Evolutionary conservation across 345 rosid genomes (phyloP).

Genomic region (Viola odorata): DNA sequence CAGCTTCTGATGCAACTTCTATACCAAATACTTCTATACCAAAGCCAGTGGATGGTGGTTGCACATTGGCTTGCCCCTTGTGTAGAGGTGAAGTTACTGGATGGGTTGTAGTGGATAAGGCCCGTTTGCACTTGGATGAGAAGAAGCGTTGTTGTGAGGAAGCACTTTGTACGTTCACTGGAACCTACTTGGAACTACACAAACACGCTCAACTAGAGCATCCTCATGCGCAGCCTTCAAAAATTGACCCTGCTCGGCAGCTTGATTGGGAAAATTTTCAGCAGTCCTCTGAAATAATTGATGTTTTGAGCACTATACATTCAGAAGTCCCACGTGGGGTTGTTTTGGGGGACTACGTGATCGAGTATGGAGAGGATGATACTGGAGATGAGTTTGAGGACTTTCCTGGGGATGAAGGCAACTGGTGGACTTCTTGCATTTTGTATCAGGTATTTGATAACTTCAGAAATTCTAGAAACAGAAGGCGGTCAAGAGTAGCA

Average conservation of each 20-base stretch:
- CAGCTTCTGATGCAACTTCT: conserved; percentile 33
- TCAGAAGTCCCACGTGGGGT: conserved; percentile 95
- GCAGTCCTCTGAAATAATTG: conserved; percentile 92
- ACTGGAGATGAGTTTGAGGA: conserved; percentile 86
- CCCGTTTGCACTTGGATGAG: conserved; percentile 65
- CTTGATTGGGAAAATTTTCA: conserved; percentile 98
- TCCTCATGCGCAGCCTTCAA: conserved; percentile 84
- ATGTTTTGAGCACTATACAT: conserved; percentile 93
- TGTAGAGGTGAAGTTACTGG: conserved; percentile 95
- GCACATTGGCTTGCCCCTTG: conserved; percentile 71
- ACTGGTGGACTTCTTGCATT: conserved; percentile 97
- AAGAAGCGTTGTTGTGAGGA: conserved; percentile 83
- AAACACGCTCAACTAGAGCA: conserved; percentile 72
- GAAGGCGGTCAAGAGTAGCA: conserved; percentile 73
- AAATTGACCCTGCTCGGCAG: conserved; percentile 80
- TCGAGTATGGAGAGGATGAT: conserved; percentile 89
- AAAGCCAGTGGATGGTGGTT: conserved; percentile 33
- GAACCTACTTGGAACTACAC: conserved; percentile 59
- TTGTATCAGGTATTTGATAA: conserved; percentile 82
- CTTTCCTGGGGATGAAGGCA: conserved; percentile 67
- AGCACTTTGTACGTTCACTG: conserved; percentile 50
- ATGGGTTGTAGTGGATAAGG: conserved; percentile 66
- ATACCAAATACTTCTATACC: conserved; percentile 25
- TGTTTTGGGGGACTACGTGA: conserved; percentile 94
- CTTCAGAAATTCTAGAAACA: conserved; percentile 76